Percentiles rank a stretch among this genome's conserved stretches.
Evolutionary conservation across 495 filamentous ascomycete species (phyloP).

Genomic region (Aspergillus carlsbadensis): DNA sequence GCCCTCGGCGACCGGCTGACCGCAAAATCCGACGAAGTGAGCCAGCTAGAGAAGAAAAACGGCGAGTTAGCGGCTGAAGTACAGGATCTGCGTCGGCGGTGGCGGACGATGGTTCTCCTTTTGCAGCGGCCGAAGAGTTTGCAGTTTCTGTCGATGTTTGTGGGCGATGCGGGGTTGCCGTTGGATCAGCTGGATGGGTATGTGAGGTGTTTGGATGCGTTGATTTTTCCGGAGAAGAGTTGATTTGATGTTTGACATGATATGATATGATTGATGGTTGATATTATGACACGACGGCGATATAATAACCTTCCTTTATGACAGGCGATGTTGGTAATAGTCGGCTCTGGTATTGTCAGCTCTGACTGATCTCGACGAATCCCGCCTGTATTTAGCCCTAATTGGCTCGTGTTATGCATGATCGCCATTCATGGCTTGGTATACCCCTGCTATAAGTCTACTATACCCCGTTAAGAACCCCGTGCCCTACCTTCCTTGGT

Average conservation of each 20-base stretch:
- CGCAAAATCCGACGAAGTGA: neutral
- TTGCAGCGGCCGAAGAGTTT: constrained; percentile 4
- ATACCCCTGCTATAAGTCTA: neutral
- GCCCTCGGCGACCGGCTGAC: neutral
- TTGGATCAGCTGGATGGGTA: neutral
- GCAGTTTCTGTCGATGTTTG: constrained; percentile 1
- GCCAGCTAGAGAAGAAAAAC: neutral
- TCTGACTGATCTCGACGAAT: constrained; percentile 1
- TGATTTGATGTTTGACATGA: neutral
- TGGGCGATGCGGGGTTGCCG: neutral
- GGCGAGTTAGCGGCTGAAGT: neutral
- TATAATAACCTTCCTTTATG: too few relatives aligned
- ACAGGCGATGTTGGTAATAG: neutral
- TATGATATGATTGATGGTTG: neutral
- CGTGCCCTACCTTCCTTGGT: neutral
- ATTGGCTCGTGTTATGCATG: neutral
- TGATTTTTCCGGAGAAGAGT: neutral
- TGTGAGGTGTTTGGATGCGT: constrained; percentile 4
- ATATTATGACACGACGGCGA: too few relatives aligned
- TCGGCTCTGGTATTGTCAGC: neutral
- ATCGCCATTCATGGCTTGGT: neutral
- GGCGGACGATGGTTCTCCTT: constrained; percentile 3
- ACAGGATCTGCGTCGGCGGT: neutral
- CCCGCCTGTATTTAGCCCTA: too few relatives aligned
- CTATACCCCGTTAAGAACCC: too few relatives aligned